Evolutionary conservation across 371 early-diverging fungal genomes (phyloP).

Genomic region (Batkoa obscura): DNA sequence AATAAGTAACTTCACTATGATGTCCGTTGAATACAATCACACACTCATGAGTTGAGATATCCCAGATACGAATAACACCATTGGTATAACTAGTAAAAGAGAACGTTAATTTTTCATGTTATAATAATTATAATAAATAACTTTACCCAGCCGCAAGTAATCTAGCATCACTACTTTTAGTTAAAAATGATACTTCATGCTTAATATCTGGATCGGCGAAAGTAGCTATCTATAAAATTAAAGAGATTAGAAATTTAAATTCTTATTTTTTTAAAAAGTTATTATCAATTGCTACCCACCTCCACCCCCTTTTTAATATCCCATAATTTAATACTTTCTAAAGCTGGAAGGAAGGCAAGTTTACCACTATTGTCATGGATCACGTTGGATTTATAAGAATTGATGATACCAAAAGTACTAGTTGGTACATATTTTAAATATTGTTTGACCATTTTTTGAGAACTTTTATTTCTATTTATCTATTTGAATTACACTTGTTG

Average conservation of each 20-base stretch:
- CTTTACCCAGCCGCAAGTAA: slow-evolving; percentile 65
- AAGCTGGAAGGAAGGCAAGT: slow-evolving; percentile 51
- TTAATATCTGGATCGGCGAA: slow-evolving; percentile 59
- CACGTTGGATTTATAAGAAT: slow-evolving; percentile 42
- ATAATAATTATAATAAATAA: slow-evolving; percentile 8
- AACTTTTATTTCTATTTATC: slow-evolving; percentile 1
- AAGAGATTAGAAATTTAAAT: background rate
- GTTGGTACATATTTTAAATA: slow-evolving; percentile 71
- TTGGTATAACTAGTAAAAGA: slow-evolving; percentile 35
- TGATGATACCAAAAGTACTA: slow-evolving; percentile 67
- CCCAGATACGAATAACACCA: slow-evolving; percentile 68
- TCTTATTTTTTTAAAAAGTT: background rate
- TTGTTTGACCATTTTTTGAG: slow-evolving; percentile 42
- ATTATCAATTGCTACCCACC: no score
- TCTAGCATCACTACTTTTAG: slow-evolving; percentile 34
- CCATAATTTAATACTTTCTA: slow-evolving; percentile 73
- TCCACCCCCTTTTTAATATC: slow-evolving; percentile 65
- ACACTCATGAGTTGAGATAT: slow-evolving; percentile 13
- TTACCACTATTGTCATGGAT: slow-evolving; percentile 47
- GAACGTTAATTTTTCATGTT: background rate
- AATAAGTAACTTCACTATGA: slow-evolving; percentile 60
- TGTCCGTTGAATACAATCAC: slow-evolving; percentile 80
- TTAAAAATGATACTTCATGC: slow-evolving; percentile 59
- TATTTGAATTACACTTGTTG: background rate
- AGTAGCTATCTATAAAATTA: slow-evolving; percentile 22